Evolutionary conservation across 495 filamentous ascomycete species (phyloP).

Genomic region (Penicillium angulare): DNA sequence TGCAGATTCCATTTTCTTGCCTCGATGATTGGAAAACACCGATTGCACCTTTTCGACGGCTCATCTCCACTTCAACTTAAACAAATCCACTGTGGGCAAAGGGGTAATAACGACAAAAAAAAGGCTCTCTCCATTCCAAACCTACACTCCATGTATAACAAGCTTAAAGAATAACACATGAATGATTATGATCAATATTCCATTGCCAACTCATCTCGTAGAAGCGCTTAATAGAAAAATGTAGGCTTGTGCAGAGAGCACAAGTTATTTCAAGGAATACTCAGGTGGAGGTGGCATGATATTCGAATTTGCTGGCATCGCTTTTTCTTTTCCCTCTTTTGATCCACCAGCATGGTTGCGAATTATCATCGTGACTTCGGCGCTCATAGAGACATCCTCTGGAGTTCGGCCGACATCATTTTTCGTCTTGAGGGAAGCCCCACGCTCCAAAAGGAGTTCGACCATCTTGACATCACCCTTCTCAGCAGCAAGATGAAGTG

Average conservation of each 20-base stretch:
- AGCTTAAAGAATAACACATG: too few relatives aligned
- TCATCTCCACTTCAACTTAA: not conserved
- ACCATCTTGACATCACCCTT: conserved; percentile 6
- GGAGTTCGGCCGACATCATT: not conserved
- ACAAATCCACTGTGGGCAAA: too few relatives aligned
- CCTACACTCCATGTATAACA: not conserved
- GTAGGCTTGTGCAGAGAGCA: too few relatives aligned
- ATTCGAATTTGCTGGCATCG: not conserved
- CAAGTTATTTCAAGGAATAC: not conserved
- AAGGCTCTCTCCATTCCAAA: not conserved
- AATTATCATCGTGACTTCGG: conserved; percentile 6
- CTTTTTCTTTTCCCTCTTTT: not conserved
- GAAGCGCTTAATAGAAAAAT: too few relatives aligned
- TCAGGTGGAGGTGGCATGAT: not conserved
- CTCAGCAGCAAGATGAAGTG: conserved; percentile 1
- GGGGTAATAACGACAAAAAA: not conserved
- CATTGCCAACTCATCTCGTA: too few relatives aligned
- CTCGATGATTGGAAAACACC: conserved; percentile 8
- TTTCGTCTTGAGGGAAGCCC: not conserved
- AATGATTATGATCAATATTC: too few relatives aligned
- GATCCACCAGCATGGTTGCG: not conserved
- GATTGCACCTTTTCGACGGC: not conserved
- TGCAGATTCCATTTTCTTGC: conserved; percentile 21
- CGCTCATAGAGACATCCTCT: not conserved
- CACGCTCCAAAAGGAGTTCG: not conserved